These are phyloP conservation scores for Verticillium klebahnii DNA, from an alignment of 2,329 filamentous ascomycete species.

Conservation along the genomic window DNA sequence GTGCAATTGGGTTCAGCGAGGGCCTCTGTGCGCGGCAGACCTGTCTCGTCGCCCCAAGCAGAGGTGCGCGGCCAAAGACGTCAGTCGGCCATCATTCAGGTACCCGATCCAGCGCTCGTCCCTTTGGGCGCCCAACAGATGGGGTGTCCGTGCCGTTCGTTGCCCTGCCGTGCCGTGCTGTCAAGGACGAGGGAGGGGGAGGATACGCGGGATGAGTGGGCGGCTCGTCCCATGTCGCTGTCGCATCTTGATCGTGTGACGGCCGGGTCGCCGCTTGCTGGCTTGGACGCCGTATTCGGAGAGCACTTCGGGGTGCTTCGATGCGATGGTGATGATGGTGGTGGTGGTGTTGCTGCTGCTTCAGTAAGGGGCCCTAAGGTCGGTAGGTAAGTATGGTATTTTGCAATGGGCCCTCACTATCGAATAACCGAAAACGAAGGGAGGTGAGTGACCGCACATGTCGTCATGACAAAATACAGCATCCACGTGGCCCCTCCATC, in stretches of 20 bases:
- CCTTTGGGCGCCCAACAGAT: background rate
- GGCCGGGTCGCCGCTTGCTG: background rate
- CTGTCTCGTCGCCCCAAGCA: no score
- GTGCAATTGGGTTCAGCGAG: no score
- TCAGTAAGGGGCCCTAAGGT: no score
- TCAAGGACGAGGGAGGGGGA: background rate
- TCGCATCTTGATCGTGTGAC: background rate
- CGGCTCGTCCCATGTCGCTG: background rate
- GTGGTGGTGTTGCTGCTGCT: no score
- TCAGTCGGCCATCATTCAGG: background rate
- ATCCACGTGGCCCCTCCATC: background rate
- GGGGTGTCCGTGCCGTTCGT: background rate
- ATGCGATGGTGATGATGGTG: background rate
- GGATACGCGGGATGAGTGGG: background rate
- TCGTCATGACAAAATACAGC: background rate
- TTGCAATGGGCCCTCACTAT: no score
- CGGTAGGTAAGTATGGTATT: no score
- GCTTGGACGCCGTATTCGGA: background rate
- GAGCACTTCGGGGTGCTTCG: background rate
- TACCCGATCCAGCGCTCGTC: background rate
- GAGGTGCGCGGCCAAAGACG: background rate
- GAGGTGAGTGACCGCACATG: background rate
- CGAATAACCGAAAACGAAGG: background rate
- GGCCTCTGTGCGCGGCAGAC: no score
- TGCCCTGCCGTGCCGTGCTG: background rate